Percentiles rank a stretch among this genome's conserved stretches.
Conservation (phyloP, 306 rosid genomes). For the Sesbania bispinosa region DNA sequence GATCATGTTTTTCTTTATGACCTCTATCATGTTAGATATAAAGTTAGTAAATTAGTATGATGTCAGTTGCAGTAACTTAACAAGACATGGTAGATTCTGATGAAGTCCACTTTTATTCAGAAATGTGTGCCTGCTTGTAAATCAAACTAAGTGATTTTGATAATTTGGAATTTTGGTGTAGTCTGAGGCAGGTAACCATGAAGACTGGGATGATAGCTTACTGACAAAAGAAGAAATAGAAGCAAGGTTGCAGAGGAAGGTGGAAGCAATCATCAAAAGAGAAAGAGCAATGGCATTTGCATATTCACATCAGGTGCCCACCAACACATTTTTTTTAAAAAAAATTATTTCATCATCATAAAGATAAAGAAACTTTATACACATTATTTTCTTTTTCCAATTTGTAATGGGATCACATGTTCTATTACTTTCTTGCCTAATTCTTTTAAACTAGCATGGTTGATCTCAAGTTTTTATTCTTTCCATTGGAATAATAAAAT, state of each 20-base stretch:
- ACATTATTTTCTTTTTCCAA: background rate
- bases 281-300: constrained; percentile 97
- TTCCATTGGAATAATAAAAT: background rate
- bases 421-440: background rate
- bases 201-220: constrained; percentile 92
- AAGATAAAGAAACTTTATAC: background rate
- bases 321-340: no score
- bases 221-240: constrained; percentile 90
- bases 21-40: background rate
- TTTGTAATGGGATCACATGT: background rate
- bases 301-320: constrained; percentile 79
- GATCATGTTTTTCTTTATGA: background rate
- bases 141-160: constrained; percentile 8
- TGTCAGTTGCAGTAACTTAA: background rate
- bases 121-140: constrained; percentile 19
- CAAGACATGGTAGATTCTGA: background rate
- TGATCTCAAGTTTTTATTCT: background rate
- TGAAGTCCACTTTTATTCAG: background rate
- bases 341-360: background rate
- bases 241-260: constrained; percentile 79
- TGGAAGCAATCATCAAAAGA: constrained; percentile 86
- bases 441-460: background rate
- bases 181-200: constrained; percentile 79
- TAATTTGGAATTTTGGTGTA: constrained; percentile 31
- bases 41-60: background rate